Base-by-base conservation (phyloP, 1,284 basidiomycete genomes). In the Papiliotrema laurentii region DNA sequence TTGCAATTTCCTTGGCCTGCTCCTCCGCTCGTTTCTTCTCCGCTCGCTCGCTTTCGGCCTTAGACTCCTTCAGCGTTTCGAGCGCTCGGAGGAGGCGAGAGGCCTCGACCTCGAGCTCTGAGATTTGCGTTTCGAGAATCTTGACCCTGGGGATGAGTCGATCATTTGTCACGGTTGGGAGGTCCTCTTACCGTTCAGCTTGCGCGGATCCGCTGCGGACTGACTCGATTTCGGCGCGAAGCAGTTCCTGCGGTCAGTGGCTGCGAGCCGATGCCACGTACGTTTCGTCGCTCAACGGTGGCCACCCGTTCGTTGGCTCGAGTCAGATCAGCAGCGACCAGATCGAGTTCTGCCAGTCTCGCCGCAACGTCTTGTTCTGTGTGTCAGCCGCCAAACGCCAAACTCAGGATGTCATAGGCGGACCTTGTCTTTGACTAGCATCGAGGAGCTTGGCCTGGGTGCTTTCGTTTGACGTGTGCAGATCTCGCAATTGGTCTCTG, bases 221-320 rank as follows among this genome's bases (percentile, higher is more conserved):
- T 0, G 84, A 80, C 71, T 97, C 94, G 40, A 97, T 91, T 69
- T 97, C 92, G 14, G 90, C 88, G 10, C 93, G 84, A 21, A 97
- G 79, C 21, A 89, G 81, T 76, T 97, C 92, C 89, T 92, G 18
- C n/a, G 25, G 14, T 38, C 31, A 60, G 57, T 21, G 14, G 39
- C 37, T 35, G 19, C 19, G 50, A 36, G 16, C 16, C 31, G 24
- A 1, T 9, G 0, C 18, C 9, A 66, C 81, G 44, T 54, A 90
- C 89, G 73, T 97, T 97, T 45, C 94, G 82, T 52, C 91, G 80
- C 73, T 98, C 94, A 37, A 97, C 86, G 4, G 86, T 84, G 0
- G 87, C 89, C 1, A 96, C 87, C 11, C 93, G 83, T 63, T 84
- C 88, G 63, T 94, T 97, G 16, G 94, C 90, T 14, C 91, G 82